Evolutionary conservation across 208 protist species (phyloP), one percentile per base, ranked within the genome.

Genomic region (Crithidia fasciculata): DNA sequence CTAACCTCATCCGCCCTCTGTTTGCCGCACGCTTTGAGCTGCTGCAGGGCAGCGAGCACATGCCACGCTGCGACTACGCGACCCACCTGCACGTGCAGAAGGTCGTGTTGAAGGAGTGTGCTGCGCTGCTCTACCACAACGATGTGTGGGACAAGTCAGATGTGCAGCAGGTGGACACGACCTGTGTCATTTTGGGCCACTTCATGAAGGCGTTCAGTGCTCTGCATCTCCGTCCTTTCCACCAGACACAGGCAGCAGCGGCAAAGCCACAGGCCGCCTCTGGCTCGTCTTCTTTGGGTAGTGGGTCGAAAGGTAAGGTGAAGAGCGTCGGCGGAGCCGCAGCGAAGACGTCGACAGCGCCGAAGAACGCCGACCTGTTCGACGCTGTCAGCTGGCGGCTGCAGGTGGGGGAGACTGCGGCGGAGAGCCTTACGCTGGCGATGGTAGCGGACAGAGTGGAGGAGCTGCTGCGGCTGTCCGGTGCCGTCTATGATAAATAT

Each of bases 1-100:
- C 72, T 8, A 87, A 88, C 37, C 52, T 82, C 4, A 52, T 93
- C 5, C 84, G 89, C 19, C 71, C 87, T 0, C 75, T 93, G 52
- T 93, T 86, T 72, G 91, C 91, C 12, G 81, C 81, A 4, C 83
- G 86, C 36, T 96, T 96, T 72, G 91, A 93, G 74, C 61, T 96
- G 41, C 71, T 96, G n/a, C 84, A 87, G 61, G 85, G 87, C 49
- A 70, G 80, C 19, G 91, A 91, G 73, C 89, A 94, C 69, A 75
- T 94, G 3, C 89, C 91, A 1, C 84, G 87, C 10, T 81, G 72
- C 5, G 81, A 68, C 15, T 91, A 90, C 76, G 86, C 76, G 6
- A 67, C 55, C 15, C 77, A 72, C 36, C 8, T 89, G 53, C 82
- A 94, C 74, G 82, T 89, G 12, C 85, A 89, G 61, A 85, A 86